Conservation (phyloP, 768 basidiomycete genomes). For the Candolleomyces eurysporus region DNA sequence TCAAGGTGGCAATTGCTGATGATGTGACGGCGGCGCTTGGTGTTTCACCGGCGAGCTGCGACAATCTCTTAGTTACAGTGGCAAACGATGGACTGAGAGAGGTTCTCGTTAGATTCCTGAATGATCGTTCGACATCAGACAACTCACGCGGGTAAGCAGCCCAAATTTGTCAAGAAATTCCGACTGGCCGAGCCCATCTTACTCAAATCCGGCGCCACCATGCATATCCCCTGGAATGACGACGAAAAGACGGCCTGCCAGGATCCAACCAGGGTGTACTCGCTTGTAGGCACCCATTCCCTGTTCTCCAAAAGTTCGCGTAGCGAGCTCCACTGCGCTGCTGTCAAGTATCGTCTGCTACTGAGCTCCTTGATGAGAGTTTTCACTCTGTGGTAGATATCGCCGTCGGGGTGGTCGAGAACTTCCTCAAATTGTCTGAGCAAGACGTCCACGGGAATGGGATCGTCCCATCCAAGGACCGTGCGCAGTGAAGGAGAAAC, state of each 20-base stretch:
- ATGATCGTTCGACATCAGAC: too few relatives aligned
- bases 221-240: slow-evolving; percentile 23
- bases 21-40: slow-evolving; percentile 10
- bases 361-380: slow-evolving; percentile 31
- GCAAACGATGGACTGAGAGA: background rate
- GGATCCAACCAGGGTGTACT: slow-evolving; percentile 13
- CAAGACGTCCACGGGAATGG: slow-evolving; percentile 27
- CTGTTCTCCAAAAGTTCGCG: slow-evolving; percentile 13
- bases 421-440: slow-evolving; percentile 39
- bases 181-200: slow-evolving; percentile 12
- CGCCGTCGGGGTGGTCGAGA: slow-evolving; percentile 27
- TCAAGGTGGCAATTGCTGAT: slow-evolving; percentile 27
- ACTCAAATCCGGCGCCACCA: slow-evolving; percentile 18
- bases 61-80: background rate
- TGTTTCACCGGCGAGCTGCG: slow-evolving; percentile 11
- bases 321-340: slow-evolving; percentile 16
- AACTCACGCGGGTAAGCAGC: slow-evolving; percentile 38
- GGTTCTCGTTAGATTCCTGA: background rate
- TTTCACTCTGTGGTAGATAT: slow-evolving; percentile 14
- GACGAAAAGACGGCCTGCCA: slow-evolving; percentile 21
- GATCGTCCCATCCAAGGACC: slow-evolving; percentile 39
- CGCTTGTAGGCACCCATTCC: slow-evolving; percentile 34
- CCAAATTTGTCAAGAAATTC: slow-evolving; percentile 30
- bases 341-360: slow-evolving; percentile 15
- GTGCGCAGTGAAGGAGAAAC: slow-evolving; percentile 27